These are phyloP conservation scores for Musa schizocarpa DNA, from an alignment of 176 grass and related monocot species.

Conservation along the genomic window DNA sequence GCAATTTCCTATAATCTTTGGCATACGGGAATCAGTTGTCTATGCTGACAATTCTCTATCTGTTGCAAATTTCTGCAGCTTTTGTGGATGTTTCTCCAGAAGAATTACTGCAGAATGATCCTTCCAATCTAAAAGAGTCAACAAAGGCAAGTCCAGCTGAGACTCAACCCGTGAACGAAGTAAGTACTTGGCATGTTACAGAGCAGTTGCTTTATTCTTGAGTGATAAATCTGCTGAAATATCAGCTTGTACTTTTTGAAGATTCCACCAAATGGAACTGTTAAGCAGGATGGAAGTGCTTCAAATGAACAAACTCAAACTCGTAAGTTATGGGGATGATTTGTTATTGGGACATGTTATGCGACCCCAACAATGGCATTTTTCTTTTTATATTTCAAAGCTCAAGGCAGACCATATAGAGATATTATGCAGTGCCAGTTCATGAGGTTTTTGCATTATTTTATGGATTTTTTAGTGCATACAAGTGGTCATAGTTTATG, in stretches of 20 bases:
- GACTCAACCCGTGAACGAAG: conserved; percentile 39
- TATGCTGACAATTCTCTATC: neutral
- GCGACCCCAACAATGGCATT: neutral
- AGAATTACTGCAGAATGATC: conserved; percentile 55
- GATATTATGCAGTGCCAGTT: neutral
- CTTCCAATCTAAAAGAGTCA: conserved; percentile 45
- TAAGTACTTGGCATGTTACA: conserved; percentile 20
- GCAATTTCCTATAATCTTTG: neutral
- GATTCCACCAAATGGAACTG: conserved; percentile 66
- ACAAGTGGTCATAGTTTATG: conserved; percentile 3
- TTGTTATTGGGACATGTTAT: conserved; percentile 8
- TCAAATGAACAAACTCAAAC: conserved; percentile 41
- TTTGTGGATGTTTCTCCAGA: conserved; percentile 96
- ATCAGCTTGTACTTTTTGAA: conserved; percentile 30
- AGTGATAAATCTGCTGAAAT: conserved; percentile 7
- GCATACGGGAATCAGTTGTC: neutral
- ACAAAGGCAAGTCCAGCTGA: conserved; percentile 37
- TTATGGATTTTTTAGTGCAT: too few relatives aligned
- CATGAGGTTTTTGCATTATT: neutral
- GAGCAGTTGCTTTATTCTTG: neutral
- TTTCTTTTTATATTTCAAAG: neutral
- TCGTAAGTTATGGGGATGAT: conserved; percentile 33
- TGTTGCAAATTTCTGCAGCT: conserved; percentile 41
- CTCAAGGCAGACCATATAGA: neutral
- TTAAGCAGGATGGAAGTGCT: conserved; percentile 43